A percentile compares a stretch with the other conserved stretches of the same genome.
phyloP scores from a whole-genome alignment of 2,329 filamentous ascomycete species.

The Colletotrichum graminicola region DNA sequence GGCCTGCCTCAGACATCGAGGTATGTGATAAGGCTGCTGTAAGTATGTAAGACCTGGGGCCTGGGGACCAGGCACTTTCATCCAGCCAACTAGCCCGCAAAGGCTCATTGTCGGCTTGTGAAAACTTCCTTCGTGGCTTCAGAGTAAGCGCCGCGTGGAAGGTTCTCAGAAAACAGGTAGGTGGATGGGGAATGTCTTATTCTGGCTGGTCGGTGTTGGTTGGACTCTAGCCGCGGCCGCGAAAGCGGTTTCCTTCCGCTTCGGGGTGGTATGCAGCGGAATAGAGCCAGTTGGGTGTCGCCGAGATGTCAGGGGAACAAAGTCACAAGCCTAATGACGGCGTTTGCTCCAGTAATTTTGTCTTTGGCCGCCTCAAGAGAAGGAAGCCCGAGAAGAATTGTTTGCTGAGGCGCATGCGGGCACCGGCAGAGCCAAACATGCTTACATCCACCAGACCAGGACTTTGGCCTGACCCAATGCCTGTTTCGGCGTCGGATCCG shows the following conservation, averaged over 20 bases:
- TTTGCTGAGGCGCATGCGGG: constrained; percentile 23
- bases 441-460: neutral
- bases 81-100: constrained; percentile 8
- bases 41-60: constrained; percentile 17
- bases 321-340: neutral
- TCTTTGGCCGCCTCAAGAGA: neutral
- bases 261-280: constrained; percentile 18
- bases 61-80: constrained; percentile 9
- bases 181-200: constrained; percentile 19
- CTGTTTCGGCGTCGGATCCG: neutral
- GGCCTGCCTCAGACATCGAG: constrained; percentile 13
- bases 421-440: constrained; percentile 12
- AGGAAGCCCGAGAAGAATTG: neutral
- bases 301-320: neutral
- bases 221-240: neutral
- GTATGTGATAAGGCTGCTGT: constrained; percentile 28
- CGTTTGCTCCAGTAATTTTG: neutral
- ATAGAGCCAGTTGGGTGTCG: neutral
- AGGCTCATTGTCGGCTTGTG: constrained; percentile 9
- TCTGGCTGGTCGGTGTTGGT: neutral
- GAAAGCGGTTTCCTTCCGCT: neutral
- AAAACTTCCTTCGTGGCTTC: constrained; percentile 2
- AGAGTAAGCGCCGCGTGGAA: neutral
- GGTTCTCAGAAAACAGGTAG: constrained; percentile 2
- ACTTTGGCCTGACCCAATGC: neutral